Base-by-base conservation (phyloP, 495 filamentous ascomycete genomes). In the Xylaria telfairii region DNA sequence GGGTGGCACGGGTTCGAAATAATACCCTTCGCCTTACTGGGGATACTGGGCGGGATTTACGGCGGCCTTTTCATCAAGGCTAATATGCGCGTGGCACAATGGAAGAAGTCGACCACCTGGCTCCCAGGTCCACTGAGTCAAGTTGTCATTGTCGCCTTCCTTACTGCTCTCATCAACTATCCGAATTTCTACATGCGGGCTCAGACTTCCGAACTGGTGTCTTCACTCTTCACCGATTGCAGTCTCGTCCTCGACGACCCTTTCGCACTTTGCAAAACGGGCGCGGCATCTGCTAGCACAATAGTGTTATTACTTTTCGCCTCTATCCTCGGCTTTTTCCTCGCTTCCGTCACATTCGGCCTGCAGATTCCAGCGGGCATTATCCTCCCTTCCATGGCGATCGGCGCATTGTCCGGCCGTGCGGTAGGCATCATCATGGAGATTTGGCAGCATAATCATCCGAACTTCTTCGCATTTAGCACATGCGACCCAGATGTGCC, bases 331-430 rank as follows among this genome's bases (percentile, higher is more conserved):
- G 95, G 93, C 34, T 96, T 97, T 80, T 87, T 94, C 74, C 89
- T 99, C 8, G 91, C 96, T 21, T 88, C 92, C 51, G 83, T 96
- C 66, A 98, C 96, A 6, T 99, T 99, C 77, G 96, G 96, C 59
- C 89, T 99, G n/a, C 93, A 97, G 74, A 92, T 99, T 59, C 96
- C 96, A 19, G 96, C 96, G 2, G 96, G 96, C 60, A 97, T 99
- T 72, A 96, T 99, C 64, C 87, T 99, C 19, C 96, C 96, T 0
- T 97, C 95, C n/a, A 95, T 98, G 89, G 94, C 96, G 65, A 94
- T 99, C 71, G 96, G 96, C 54, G 95, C 94, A 7, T 87, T 98
- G 4, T 92, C 92, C 69, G 96, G 96, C n/a, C 92, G 96, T 39
- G 94, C 94, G 32, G 82, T 97, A 21, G 96, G 96, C 19, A 93